A percentile compares a stretch with the other conserved stretches of the same genome.
phyloP scores from a whole-genome alignment of 1,284 basidiomycete species.

The Tremellales sp. region DNA sequence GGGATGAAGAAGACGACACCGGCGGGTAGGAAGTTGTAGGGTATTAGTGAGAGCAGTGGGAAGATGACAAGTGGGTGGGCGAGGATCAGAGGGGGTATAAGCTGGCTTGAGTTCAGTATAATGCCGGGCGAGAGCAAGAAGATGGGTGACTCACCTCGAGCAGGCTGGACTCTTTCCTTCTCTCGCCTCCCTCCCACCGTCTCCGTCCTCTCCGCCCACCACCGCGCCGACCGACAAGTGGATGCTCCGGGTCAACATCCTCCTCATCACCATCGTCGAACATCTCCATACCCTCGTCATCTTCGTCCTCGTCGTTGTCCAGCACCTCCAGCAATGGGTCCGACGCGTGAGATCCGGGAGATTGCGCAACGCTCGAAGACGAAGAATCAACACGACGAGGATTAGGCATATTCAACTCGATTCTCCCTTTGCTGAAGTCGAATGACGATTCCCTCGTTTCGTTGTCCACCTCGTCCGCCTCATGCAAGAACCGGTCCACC shows the following conservation, averaged over 20 bases:
- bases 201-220: slow-evolving; percentile 16
- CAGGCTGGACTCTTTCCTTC: slow-evolving; percentile 53
- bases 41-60: slow-evolving; percentile 40
- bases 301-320: slow-evolving; percentile 23
- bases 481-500: not conserved
- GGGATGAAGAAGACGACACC: slow-evolving; percentile 48
- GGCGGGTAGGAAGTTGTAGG: slow-evolving; percentile 46
- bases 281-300: slow-evolving; percentile 12
- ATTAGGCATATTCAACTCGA: not conserved
- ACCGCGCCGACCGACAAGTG: slow-evolving; percentile 12
- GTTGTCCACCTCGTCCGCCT: not conserved
- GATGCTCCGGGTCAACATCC: slow-evolving; percentile 11
- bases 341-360: slow-evolving; percentile 2
- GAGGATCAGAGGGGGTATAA: slow-evolving; percentile 43
- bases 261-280: slow-evolving; percentile 22
- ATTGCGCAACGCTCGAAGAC: not conserved
- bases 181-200: slow-evolving; percentile 18
- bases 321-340: slow-evolving; percentile 20
- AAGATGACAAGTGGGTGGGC: slow-evolving; percentile 46
- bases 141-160: slow-evolving; percentile 10
- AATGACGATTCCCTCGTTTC: too few relatives aligned
- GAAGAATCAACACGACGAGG: not conserved
- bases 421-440: not conserved
- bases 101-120: slow-evolving; percentile 16
- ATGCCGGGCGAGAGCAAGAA: not conserved